phyloP scores from a whole-genome alignment of 2,329 filamentous ascomycete genomes.

The Fusarium sp. region DNA sequence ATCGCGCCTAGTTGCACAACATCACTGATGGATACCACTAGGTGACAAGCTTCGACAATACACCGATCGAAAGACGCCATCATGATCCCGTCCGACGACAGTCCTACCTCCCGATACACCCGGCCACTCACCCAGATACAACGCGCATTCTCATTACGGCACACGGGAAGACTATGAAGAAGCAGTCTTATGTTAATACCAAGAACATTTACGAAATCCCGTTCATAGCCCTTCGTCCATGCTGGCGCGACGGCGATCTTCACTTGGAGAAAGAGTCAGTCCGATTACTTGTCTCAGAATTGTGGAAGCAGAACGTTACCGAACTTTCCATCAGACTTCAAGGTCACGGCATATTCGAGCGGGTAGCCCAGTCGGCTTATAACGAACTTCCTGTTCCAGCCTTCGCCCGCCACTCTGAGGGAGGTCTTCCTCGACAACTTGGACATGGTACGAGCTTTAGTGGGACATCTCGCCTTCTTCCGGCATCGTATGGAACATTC shows the following conservation, averaged over 20 bases:
- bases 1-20: no score
- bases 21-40: no score
- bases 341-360: background rate
- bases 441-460: no score
- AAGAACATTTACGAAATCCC: background rate
- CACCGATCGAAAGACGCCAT: background rate
- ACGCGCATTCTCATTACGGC: background rate
- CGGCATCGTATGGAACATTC: background rate
- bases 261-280: background rate
- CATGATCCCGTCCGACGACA: background rate
- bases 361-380: background rate
- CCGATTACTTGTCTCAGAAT: background rate
- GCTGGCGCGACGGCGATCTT: background rate
- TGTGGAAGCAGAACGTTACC: background rate
- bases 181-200: background rate
- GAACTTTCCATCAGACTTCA: background rate
- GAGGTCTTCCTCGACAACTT: no score
- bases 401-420: no score
- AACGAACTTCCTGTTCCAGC: background rate
- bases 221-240: background rate
- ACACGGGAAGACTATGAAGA: background rate
- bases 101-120: background rate
- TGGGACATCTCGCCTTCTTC: background rate
- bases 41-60: no score
- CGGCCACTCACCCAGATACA: background rate